Percentiles rank a stretch among this genome's conserved stretches.
phyloP scores from a whole-genome alignment of 768 basidiomycete species.

The Naganishia vishniacii region DNA sequence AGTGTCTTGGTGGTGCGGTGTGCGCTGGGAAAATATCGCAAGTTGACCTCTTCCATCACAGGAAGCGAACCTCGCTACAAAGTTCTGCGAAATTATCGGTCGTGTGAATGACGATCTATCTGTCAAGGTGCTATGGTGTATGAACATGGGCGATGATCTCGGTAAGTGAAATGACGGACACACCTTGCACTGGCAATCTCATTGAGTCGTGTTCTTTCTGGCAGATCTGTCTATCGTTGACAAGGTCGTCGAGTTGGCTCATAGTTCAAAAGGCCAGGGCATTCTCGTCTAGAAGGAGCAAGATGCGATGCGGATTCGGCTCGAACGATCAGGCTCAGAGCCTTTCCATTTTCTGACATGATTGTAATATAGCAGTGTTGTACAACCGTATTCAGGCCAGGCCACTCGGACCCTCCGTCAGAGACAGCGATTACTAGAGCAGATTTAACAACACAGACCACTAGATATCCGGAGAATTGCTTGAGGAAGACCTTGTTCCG shows the following conservation, averaged over 20 bases:
- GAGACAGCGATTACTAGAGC: no score
- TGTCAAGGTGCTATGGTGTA: constrained; percentile 56
- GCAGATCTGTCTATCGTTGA: constrained; percentile 18
- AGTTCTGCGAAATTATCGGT: constrained; percentile 66
- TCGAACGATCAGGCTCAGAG: no score
- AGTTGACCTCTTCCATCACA: background rate
- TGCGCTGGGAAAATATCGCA: background rate
- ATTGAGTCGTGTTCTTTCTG: no score
- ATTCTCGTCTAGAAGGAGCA: constrained; percentile 1
- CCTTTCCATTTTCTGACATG: no score
- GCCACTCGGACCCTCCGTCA: no score
- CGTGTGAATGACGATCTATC: constrained; percentile 57
- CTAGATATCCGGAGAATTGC: no score
- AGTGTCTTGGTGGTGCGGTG: background rate
- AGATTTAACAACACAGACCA: no score
- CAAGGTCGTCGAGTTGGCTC: constrained; percentile 11
- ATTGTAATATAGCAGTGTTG: background rate
- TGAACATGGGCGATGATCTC: constrained; percentile 60
- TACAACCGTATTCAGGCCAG: no score
- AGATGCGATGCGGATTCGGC: no score
- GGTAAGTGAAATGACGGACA: constrained; percentile 57
- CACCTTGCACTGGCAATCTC: no score
- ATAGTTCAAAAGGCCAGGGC: constrained; percentile 2
- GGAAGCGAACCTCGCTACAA: constrained; percentile 52
- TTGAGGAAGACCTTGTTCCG: no score